phyloP scores from a whole-genome alignment of 2,329 filamentous ascomycete genomes.

The Fusarium pilosicola region DNA sequence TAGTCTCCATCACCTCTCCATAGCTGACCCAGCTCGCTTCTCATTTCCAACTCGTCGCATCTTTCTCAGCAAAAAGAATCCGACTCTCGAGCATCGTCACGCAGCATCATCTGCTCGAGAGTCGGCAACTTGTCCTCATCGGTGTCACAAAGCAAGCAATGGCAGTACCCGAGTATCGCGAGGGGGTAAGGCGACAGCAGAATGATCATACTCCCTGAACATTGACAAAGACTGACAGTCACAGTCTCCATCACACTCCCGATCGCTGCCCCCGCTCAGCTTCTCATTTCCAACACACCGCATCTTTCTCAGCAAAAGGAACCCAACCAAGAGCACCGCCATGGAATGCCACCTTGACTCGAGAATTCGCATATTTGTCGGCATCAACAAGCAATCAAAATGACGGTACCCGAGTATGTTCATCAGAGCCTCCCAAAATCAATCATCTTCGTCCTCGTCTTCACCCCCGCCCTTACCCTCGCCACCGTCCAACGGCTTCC shows the following conservation, averaged over 20 bases:
- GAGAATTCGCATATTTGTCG: rapidly evolving
- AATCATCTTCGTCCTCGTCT: not conserved
- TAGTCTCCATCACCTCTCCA: no score
- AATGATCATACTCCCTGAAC: not conserved
- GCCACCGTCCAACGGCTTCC: not conserved
- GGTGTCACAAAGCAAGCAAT: not conserved
- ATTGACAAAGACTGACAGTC: slow-evolving; percentile 8
- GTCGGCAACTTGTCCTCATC: no score
- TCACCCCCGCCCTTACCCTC: rapidly evolving
- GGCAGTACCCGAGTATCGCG: slow-evolving; percentile 40
- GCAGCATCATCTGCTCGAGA: no score
- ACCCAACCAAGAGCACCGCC: slow-evolving; percentile 8
- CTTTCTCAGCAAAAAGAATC: no score
- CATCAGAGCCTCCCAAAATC: not conserved
- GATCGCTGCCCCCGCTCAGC: slow-evolving; percentile 30
- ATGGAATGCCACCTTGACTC: no score
- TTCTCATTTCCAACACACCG: slow-evolving; percentile 42
- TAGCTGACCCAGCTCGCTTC: no score
- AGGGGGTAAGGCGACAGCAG: slow-evolving; percentile 28
- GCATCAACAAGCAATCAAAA: no score
- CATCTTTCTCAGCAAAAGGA: slow-evolving; percentile 47
- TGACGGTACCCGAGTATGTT: not conserved
- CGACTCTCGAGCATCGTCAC: no score
- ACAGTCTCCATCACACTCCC: slow-evolving; percentile 48
- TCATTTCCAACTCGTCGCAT: no score